These are phyloP conservation scores for Pyrrhoderma lamaoense DNA, from an alignment of 1,284 basidiomycete genomes.

Conservation along the genomic window DNA sequence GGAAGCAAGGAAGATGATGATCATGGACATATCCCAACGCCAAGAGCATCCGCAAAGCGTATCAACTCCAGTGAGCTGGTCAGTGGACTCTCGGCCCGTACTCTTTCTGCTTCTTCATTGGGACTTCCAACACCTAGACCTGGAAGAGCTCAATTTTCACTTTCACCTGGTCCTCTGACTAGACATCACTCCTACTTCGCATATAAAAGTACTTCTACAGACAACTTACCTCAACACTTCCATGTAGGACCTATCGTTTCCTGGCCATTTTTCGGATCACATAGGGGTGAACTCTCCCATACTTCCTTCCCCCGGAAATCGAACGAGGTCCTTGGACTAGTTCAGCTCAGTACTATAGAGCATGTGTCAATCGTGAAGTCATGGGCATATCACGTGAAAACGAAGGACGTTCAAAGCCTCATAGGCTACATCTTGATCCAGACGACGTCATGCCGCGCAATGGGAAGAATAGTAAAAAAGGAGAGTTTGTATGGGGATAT, in stretches of 20 bases:
- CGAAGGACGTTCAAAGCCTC: constrained; percentile 65
- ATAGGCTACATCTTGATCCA: constrained; percentile 69
- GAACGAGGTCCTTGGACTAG: constrained; percentile 69
- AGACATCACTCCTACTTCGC: background rate
- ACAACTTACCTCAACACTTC: constrained; percentile 25
- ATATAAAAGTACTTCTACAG: too few species aligned
- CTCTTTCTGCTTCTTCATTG: background rate
- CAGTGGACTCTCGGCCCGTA: constrained; percentile 7
- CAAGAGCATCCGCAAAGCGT: constrained; percentile 1
- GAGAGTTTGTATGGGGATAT: constrained; percentile 16
- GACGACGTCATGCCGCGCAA: constrained; percentile 45
- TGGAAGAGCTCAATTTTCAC: background rate
- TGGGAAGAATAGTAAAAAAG: constrained; percentile 12
- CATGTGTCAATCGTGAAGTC: constrained; percentile 62
- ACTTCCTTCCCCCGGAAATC: constrained; percentile 45
- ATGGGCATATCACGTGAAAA: constrained; percentile 61
- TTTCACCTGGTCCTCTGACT: background rate
- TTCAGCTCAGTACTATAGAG: constrained; percentile 48
- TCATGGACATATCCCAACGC: constrained; percentile 12
- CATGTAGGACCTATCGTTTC: constrained; percentile 74
- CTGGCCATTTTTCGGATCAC: constrained; percentile 81
- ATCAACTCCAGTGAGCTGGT: constrained; percentile 6
- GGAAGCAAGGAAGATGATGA: constrained; percentile 3
- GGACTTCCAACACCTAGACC: constrained; percentile 10
- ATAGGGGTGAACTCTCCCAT: constrained; percentile 61